Percentiles rank a stretch among this genome's conserved stretches.
Conservation (phyloP, 2,329 filamentous ascomycete genomes). For the Aureobasidium sp. region DNA sequence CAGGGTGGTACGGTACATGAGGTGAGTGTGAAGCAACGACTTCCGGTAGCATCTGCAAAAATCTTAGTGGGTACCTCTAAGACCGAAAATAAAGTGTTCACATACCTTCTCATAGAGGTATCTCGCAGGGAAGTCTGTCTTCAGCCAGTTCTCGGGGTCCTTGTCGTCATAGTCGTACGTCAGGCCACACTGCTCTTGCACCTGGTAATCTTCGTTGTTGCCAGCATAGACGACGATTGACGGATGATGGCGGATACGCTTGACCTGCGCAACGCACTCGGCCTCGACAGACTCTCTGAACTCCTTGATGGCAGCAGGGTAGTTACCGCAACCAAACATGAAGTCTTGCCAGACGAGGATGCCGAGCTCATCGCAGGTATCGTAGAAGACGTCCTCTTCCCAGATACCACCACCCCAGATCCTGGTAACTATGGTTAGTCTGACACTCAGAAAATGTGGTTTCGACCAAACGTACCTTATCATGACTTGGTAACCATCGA, state of each 20-base stretch:
- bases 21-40: constrained; percentile 61
- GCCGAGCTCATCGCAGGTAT: constrained; percentile 68
- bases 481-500: constrained; percentile 74
- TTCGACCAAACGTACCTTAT: constrained; percentile 40
- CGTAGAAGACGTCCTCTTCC: constrained; percentile 66
- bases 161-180: constrained; percentile 74
- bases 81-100: too few relatives aligned
- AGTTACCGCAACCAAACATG: constrained; percentile 64
- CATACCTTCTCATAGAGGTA: constrained; percentile 79
- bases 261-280: constrained; percentile 63
- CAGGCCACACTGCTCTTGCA: constrained; percentile 62
- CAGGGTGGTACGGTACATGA: constrained; percentile 63
- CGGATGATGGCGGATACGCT: constrained; percentile 72
- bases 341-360: constrained; percentile 88
- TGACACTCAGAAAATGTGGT: too few relatives aligned
- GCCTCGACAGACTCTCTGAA: constrained; percentile 55
- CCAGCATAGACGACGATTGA: constrained; percentile 83
- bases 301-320: constrained; percentile 53
- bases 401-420: constrained; percentile 78
- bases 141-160: constrained; percentile 73
- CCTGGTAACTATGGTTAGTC: constrained; percentile 21
- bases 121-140: constrained; percentile 79
- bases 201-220: constrained; percentile 94
- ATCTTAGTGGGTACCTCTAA: too few relatives aligned
- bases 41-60: constrained; percentile 56